A percentile compares a stretch with the other conserved stretches of the same genome.
These are phyloP conservation scores for Geotrichum europaeum DNA, from an alignment of 1,139 yeast genomes.

Conservation along the genomic window DNA sequence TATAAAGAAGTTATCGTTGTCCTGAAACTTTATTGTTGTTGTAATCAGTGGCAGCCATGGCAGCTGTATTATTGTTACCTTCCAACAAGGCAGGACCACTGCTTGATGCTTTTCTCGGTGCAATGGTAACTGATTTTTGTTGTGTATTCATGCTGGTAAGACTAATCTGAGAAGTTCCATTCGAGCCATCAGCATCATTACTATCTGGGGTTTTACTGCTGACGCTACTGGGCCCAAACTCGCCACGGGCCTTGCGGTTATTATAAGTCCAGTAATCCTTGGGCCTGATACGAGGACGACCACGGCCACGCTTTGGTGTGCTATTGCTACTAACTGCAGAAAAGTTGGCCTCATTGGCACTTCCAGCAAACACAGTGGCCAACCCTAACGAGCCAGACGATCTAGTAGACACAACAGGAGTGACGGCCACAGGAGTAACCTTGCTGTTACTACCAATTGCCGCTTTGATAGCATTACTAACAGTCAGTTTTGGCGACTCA, in stretches of 20 bases:
- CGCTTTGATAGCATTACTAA: slow-evolving; percentile 10
- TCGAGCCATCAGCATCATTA: neutral
- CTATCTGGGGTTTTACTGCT: neutral
- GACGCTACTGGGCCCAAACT: slow-evolving; percentile 7
- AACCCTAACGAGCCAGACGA: neutral
- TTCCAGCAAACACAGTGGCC: neutral
- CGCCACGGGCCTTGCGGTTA: slow-evolving; percentile 8
- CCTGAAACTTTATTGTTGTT: neutral
- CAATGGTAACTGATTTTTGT: neutral
- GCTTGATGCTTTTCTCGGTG: neutral
- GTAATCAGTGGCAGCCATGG: neutral
- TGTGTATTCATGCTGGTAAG: neutral
- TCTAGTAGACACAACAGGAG: neutral
- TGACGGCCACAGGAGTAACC: neutral
- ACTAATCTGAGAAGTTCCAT: neutral
- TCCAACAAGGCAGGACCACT: neutral
- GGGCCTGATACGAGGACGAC: slow-evolving; percentile 11
- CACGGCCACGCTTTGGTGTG: slow-evolving; percentile 7
- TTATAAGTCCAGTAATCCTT: slow-evolving; percentile 11
- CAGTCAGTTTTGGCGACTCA: slow-evolving; percentile 9
- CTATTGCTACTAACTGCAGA: neutral
- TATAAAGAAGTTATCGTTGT: neutral
- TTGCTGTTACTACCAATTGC: slow-evolving; percentile 4
- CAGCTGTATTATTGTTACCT: neutral
- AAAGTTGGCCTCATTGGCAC: neutral